These are phyloP conservation scores for Lanmaoa pseudosensibilis DNA, from an alignment of 768 basidiomycete species.

Conservation along the genomic window DNA sequence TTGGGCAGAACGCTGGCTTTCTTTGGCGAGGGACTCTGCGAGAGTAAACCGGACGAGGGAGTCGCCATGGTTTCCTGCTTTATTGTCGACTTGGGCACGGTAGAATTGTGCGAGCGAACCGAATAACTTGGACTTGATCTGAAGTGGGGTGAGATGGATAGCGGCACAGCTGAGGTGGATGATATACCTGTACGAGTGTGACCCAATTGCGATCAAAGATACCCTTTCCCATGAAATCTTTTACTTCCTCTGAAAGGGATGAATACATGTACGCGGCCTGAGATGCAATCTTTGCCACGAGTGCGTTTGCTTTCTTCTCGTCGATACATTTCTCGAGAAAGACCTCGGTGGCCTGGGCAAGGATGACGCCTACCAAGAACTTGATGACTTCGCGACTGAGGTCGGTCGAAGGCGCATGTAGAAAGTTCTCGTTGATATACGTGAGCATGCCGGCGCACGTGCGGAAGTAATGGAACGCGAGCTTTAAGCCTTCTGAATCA, in stretches of 20 bases:
- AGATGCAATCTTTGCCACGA: constrained; percentile 81
- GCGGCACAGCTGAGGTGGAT: not conserved
- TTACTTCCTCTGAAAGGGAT: constrained; percentile 84
- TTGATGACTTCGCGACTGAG: constrained; percentile 93
- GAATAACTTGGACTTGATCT: constrained; percentile 94
- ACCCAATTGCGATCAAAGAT: constrained; percentile 96
- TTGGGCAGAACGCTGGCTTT: constrained; percentile 68
- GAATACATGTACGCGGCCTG: constrained; percentile 83
- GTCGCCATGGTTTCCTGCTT: constrained; percentile 81
- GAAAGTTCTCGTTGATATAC: constrained; percentile 99
- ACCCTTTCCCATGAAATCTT: constrained; percentile 95
- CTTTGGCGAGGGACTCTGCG: constrained; percentile 80
- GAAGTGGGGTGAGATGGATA: constrained; percentile 9
- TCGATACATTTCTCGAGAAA: constrained; percentile 94
- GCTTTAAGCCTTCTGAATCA: constrained; percentile 89
- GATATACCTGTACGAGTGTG: constrained; percentile 71
- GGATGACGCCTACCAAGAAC: constrained; percentile 82
- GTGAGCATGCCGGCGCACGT: constrained; percentile 94
- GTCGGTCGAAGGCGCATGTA: constrained; percentile 96
- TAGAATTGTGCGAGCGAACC: constrained; percentile 84
- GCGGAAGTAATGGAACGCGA: constrained; percentile 89
- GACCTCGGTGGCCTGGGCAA: constrained; percentile 93
- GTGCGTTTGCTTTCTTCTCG: constrained; percentile 80
- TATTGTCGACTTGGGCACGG: constrained; percentile 74
- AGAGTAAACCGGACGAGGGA: constrained; percentile 76